phyloP scores from a whole-genome alignment of 1,284 basidiomycete genomes.

The Fistulinella cinereoalba region DNA sequence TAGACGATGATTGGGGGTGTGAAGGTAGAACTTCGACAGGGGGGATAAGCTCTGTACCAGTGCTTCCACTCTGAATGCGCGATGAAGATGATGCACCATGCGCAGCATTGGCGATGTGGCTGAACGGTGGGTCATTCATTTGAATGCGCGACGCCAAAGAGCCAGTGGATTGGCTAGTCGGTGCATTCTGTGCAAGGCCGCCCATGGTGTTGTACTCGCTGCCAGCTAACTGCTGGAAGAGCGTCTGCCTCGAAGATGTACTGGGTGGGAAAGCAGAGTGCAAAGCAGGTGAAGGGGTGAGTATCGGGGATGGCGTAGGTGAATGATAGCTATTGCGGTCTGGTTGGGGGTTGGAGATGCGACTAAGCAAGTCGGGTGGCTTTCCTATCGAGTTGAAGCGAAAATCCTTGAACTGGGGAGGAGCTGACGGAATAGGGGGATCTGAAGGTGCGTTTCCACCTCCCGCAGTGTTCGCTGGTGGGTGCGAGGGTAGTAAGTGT shows the following conservation, averaged over 20 bases:
- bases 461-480: not conserved
- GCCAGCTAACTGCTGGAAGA: constrained; percentile 22
- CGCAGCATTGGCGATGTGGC: not conserved
- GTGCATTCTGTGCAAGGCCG: not conserved
- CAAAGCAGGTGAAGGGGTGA: constrained; percentile 4
- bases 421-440: constrained; percentile 4
- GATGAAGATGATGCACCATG: not conserved
- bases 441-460: not conserved
- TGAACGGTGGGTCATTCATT: constrained; percentile 10
- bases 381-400: constrained; percentile 48
- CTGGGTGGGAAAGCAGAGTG: constrained; percentile 4
- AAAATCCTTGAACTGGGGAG: constrained; percentile 37
- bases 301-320: constrained; percentile 28
- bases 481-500: constrained; percentile 20
- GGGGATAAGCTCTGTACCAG: constrained; percentile 20
- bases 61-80: not conserved
- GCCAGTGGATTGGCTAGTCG: constrained; percentile 10
- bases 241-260: constrained; percentile 22
- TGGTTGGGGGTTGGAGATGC: constrained; percentile 39
- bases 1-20: constrained; percentile 17
- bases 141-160: constrained; percentile 30
- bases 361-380: constrained; percentile 43
- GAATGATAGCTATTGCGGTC: constrained; percentile 26
- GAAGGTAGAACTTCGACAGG: constrained; percentile 29
- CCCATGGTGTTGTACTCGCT: not conserved